Evolutionary conservation across 441 rosid species (phyloP).

Genomic region (Populus hybrid): DNA sequence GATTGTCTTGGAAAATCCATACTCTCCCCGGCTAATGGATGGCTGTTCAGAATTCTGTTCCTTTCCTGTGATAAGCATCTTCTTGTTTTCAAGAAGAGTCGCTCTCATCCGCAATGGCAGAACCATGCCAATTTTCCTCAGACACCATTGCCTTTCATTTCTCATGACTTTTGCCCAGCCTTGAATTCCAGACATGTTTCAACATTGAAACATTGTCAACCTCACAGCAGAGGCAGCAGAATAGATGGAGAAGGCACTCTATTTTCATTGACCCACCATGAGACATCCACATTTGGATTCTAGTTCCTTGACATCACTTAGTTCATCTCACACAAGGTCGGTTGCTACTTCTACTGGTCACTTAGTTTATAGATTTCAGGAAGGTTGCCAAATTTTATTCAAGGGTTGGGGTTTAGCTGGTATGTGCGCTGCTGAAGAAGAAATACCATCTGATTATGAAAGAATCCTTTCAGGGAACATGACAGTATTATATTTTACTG

Average conservation of each 20-base stretch:
- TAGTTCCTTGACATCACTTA: conserved; percentile 85
- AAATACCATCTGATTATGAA: conserved; percentile 21
- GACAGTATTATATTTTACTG: conserved; percentile 2
- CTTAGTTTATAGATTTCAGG: conserved; percentile 63
- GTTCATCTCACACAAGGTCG: conserved; percentile 77
- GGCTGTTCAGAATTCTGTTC: conserved; percentile 58
- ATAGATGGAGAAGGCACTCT: conserved; percentile 63
- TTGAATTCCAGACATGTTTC: conserved; percentile 72
- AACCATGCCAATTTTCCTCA: conserved; percentile 57
- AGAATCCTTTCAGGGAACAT: conserved; percentile 33
- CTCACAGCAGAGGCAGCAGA: conserved; percentile 64
- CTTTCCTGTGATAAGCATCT: conserved; percentile 58
- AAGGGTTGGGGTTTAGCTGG: conserved; percentile 33
- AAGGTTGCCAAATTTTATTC: conserved; percentile 47
- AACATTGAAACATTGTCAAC: conserved; percentile 56
- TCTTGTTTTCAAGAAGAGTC: conserved; percentile 72
- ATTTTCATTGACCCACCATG: conserved; percentile 71
- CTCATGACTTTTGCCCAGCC: conserved; percentile 65
- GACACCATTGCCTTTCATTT: conserved; percentile 72
- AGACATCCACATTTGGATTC: conserved; percentile 84
- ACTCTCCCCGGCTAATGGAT: conserved; percentile 56
- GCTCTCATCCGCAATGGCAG: conserved; percentile 68
- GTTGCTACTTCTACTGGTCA: conserved; percentile 71
- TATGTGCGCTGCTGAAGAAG: conserved; percentile 27
- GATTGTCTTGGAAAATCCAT: conserved; percentile 68